Conservation (phyloP, 805 yeast genomes). For the Tetrapisispora namnaoensis region DNA sequence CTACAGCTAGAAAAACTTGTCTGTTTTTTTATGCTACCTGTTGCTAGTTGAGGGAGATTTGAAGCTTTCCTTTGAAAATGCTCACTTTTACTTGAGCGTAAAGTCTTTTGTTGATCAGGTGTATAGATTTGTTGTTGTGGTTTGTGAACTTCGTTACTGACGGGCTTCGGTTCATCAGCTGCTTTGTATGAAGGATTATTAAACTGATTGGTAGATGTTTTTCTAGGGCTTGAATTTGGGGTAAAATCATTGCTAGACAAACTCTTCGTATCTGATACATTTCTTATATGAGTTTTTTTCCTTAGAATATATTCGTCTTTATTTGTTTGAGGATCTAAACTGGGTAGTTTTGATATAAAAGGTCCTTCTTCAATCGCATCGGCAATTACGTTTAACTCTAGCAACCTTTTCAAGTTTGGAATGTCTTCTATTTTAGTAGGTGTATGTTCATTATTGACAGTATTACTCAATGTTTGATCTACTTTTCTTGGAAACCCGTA, state of each 20-base stretch:
- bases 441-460: neutral
- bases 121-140: neutral
- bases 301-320: constrained; percentile 12
- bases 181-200: neutral
- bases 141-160: neutral
- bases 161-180: neutral
- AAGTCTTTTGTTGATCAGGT: neutral
- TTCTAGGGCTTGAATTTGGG: constrained; percentile 18
- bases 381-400: constrained; percentile 14
- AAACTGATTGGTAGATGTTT: neutral
- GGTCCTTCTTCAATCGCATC: constrained; percentile 5
- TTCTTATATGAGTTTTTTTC: constrained; percentile 16
- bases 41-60: constrained; percentile 25
- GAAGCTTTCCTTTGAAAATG: constrained; percentile 19
- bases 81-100: constrained; percentile 8
- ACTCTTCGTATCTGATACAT: constrained; percentile 25
- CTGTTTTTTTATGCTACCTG: constrained; percentile 20
- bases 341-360: neutral
- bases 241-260: constrained; percentile 21
- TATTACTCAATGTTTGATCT: neutral
- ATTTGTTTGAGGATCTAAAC: neutral
- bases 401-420: constrained; percentile 11
- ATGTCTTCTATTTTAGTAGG: constrained; percentile 21
- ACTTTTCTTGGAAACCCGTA: constrained; percentile 1
- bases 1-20: constrained; percentile 10